Evolutionary conservation across 1,284 basidiomycete species (phyloP).

Genomic region (Rhodotorula sp.): DNA sequence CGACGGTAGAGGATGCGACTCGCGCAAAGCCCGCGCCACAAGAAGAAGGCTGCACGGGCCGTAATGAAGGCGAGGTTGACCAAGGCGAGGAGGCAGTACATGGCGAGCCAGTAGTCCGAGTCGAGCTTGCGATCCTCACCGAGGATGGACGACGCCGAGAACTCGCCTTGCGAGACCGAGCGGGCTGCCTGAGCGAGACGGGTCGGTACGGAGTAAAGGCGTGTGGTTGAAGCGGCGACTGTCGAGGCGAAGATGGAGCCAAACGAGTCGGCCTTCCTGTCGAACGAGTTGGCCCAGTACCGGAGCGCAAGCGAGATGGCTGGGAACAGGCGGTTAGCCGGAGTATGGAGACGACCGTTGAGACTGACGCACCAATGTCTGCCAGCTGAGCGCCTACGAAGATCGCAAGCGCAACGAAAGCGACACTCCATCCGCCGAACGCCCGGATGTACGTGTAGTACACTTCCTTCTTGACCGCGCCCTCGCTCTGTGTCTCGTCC

Average conservation of each 20-base stretch:
- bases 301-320: slow-evolving; percentile 33
- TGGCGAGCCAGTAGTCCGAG: slow-evolving; percentile 39
- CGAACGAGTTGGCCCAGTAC: slow-evolving; percentile 42
- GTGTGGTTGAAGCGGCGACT: background rate
- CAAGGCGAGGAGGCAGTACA: slow-evolving; percentile 37
- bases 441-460: slow-evolving; percentile 36
- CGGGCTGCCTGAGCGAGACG: no score
- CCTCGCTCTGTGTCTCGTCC: slow-evolving; percentile 37
- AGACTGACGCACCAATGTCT: slow-evolving; percentile 31
- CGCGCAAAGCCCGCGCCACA: slow-evolving; percentile 38
- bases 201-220: background rate
- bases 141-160: background rate
- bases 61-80: slow-evolving; percentile 30
- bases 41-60: slow-evolving; percentile 31
- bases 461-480: slow-evolving; percentile 33
- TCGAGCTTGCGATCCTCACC: background rate
- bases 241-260: slow-evolving; percentile 1
- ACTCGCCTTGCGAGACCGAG: background rate
- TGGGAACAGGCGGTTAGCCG: background rate
- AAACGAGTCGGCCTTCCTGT: slow-evolving; percentile 11
- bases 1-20: slow-evolving; percentile 30
- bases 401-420: slow-evolving; percentile 21
- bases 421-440: slow-evolving; percentile 32
- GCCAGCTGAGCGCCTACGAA: slow-evolving; percentile 35
- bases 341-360: background rate